phyloP scores from a whole-genome alignment of 2,329 filamentous ascomycete species.

The Diaporthe amygdali region DNA sequence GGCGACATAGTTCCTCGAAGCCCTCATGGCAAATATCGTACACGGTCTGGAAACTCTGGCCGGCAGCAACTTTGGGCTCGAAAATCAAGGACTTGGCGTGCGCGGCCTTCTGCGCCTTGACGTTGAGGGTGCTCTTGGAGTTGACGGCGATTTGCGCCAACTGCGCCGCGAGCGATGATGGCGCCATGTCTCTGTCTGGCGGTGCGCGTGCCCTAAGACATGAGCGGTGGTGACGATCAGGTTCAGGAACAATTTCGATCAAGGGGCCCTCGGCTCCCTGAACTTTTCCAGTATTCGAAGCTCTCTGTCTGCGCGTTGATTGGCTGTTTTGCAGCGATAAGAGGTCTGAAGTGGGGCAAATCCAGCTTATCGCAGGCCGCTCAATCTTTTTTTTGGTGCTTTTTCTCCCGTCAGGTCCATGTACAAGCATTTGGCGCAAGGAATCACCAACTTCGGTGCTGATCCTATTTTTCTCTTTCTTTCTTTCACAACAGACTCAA shows the following conservation, averaged over 20 bases:
- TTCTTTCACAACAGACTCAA: not conserved
- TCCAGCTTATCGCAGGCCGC: not conserved
- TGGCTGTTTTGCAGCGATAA: not conserved
- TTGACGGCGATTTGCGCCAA: constrained; percentile 89
- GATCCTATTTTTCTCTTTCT: too few species aligned
- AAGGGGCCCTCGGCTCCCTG: constrained; percentile 3
- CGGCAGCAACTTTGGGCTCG: constrained; percentile 81
- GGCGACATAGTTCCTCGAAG: constrained; percentile 86
- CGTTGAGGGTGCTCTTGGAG: constrained; percentile 87
- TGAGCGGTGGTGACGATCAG: constrained; percentile 1
- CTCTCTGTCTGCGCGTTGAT: not conserved
- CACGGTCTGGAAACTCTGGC: constrained; percentile 88
- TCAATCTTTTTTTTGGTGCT: constrained; percentile 5
- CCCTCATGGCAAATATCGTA: constrained; percentile 88
- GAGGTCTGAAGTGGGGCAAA: not conserved
- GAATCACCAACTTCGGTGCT: not conserved
- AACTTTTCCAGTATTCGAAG: not conserved
- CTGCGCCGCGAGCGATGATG: constrained; percentile 84
- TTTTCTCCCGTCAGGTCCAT: not conserved
- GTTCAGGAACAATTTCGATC: not conserved
- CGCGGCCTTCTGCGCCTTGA: constrained; percentile 89
- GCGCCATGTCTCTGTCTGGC: constrained; percentile 18
- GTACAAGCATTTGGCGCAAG: not conserved
- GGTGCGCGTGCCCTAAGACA: constrained; percentile 14
- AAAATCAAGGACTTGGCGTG: constrained; percentile 97